Base-by-base conservation (phyloP, 176 grass and related monocot species). In the Pontederia paniculata region DNA sequence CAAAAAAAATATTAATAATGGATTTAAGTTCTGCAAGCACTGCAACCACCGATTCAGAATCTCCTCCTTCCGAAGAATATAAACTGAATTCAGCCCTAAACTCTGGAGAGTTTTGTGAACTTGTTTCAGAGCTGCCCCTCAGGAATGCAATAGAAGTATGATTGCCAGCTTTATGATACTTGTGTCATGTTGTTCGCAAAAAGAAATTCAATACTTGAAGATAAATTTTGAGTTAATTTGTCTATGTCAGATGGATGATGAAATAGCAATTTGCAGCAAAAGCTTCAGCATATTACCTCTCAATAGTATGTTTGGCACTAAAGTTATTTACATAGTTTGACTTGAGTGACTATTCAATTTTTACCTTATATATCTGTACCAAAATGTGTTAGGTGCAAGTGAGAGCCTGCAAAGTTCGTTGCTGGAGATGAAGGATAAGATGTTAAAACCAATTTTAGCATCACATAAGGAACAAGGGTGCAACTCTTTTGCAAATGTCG, bases 231-330 rank as follows among this genome's bases (percentile, higher is more conserved):
- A 37, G 28, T 37, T 6, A 6, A 23, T 55, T 77, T 73, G 8
- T 72, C 55, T 20, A 67, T 63, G 74, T 67, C 78, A 95, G 89
- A 83, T 86, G 50, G 85, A 86, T 58, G 73, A 58, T 16, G 72
- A 69, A 12, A 66, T 74, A 53, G 47, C 62, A 68, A 74, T 62
- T 31, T 46, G 70, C 71, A 71, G 23, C 37, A 47, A 28, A 54
- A 60, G 54, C 50, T 58, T 59, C 63, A 45, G 48, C 42, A 52
- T 42, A 57, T 50, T 72, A 70, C 74, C 42, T 45, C 44, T 57
- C 82, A 70, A 60, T 42, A 79, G 78, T 89, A 76, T 89, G 79
- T 46, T 59, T 51, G 7, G 7, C 7, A 6, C 7, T 68, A 50
- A 60, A 42, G 66, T 69, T 68, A 10, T 25, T 23, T 52, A 10